phyloP scores from a whole-genome alignment of 108 stramenopile genomes.

The Aurantiochytrium sp. region DNA sequence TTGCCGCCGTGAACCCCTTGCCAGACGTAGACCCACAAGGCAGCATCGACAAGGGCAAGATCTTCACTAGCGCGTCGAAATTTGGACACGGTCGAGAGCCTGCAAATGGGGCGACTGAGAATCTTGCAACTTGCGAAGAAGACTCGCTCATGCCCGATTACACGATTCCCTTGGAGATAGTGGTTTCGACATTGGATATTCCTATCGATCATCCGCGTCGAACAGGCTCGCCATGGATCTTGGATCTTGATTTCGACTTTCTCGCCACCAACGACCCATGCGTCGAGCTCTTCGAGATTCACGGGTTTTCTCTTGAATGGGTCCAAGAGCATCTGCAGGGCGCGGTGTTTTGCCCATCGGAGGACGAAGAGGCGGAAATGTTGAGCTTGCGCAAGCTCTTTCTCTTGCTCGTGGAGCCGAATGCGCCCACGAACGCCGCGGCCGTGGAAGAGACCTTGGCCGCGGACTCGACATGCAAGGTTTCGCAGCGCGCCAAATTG shows the following conservation, averaged over 20 bases:
- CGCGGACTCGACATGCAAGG: not conserved
- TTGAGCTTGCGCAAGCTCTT: not conserved
- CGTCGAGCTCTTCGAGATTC: not conserved
- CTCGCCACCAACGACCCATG: not conserved
- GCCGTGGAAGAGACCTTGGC: not conserved
- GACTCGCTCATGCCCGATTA: not conserved
- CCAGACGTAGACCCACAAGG: not conserved
- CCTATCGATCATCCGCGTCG: not conserved
- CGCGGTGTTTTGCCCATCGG: not conserved
- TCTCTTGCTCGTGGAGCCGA: not conserved
- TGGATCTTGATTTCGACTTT: not conserved
- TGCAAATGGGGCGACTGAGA: not conserved
- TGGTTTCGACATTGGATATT: not conserved
- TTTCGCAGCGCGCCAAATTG: not conserved
- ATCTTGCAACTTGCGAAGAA: not conserved
- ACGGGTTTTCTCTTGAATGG: not conserved
- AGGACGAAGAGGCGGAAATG: not conserved
- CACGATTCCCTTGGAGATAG: not conserved
- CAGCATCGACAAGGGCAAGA: not conserved
- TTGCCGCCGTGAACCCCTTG: not conserved
- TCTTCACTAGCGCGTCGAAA: not conserved
- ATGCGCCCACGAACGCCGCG: not conserved
- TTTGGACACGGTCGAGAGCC: too few species aligned
- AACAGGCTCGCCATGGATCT: not conserved
- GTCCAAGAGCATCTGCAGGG: not conserved